Percentiles rank a stretch among this genome's conserved stretches.
Evolutionary conservation across 2,329 filamentous ascomycete genomes (phyloP).

Genomic region (Diaporthe ampelina): DNA sequence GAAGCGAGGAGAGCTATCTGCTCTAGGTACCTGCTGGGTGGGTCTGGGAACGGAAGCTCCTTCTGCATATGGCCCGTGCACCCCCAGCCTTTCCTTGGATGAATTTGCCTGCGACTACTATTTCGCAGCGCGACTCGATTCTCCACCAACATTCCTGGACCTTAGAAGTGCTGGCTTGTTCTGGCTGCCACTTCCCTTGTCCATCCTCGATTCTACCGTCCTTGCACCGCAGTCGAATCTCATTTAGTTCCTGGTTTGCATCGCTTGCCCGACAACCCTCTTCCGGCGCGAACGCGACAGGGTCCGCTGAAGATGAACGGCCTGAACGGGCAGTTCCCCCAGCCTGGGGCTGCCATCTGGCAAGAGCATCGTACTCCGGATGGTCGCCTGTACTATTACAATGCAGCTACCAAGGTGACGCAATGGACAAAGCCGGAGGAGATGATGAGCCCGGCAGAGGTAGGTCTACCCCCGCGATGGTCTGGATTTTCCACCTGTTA

Average conservation of each 20-base stretch:
- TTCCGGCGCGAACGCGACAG: background rate
- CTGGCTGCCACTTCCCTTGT: background rate
- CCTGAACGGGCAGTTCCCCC: constrained; percentile 57
- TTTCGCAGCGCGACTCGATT: constrained; percentile 10
- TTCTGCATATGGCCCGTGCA: constrained; percentile 26
- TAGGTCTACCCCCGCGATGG: constrained; percentile 54
- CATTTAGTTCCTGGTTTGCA: background rate
- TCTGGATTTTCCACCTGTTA: constrained; percentile 43
- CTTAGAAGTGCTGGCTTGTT: background rate
- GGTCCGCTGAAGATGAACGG: constrained; percentile 67
- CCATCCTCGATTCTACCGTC: background rate
- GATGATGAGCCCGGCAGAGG: constrained; percentile 86
- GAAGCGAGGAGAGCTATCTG: background rate
- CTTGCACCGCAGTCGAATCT: background rate
- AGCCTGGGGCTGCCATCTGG: constrained; percentile 68
- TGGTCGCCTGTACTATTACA: constrained; percentile 92
- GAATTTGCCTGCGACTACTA: constrained; percentile 23
- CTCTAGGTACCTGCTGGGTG: background rate
- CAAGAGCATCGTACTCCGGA: constrained; percentile 85
- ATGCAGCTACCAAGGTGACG: constrained; percentile 85
- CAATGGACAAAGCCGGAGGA: constrained; percentile 96
- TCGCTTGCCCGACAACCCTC: background rate
- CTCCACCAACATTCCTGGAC: background rate
- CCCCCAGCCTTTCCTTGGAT: background rate
- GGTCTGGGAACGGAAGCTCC: constrained; percentile 32